Conservation (phyloP, 1,284 basidiomycete genomes). For the Ustilago loliicola region DNA sequence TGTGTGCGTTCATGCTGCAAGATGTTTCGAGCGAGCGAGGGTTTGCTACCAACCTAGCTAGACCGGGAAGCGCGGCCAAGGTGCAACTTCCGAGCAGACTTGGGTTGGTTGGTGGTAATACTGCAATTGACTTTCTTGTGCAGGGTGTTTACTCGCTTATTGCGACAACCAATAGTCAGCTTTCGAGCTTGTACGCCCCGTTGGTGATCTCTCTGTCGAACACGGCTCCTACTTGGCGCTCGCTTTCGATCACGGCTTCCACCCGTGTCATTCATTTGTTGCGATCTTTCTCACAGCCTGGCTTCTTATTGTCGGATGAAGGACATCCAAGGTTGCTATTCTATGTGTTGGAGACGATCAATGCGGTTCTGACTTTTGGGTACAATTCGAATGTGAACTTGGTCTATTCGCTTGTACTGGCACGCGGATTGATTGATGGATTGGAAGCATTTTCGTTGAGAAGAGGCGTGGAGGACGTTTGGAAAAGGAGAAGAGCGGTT, state of each 20-base stretch:
- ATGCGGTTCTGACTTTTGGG: slow-evolving; percentile 77
- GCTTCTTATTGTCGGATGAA: slow-evolving; percentile 91
- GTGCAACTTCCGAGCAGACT: slow-evolving; percentile 40
- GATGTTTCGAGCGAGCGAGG: slow-evolving; percentile 85
- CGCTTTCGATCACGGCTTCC: slow-evolving; percentile 81
- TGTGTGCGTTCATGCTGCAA: slow-evolving; percentile 91
- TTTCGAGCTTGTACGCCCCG: slow-evolving; percentile 77
- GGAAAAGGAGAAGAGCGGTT: slow-evolving; percentile 33
- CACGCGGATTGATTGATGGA: slow-evolving; percentile 85
- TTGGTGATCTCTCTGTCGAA: slow-evolving; percentile 91
- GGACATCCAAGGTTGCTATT: slow-evolving; percentile 91
- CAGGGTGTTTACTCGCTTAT: slow-evolving; percentile 86
- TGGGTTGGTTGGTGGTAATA: slow-evolving; percentile 31
- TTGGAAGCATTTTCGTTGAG: slow-evolving; percentile 89
- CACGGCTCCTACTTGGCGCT: slow-evolving; percentile 84
- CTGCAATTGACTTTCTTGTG: slow-evolving; percentile 50
- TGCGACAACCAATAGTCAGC: slow-evolving; percentile 78
- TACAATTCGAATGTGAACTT: slow-evolving; percentile 84
- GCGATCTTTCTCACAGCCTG: slow-evolving; percentile 86
- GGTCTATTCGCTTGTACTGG: slow-evolving; percentile 84
- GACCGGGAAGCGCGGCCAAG: slow-evolving; percentile 46
- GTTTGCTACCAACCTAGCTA: slow-evolving; percentile 75
- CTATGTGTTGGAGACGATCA: slow-evolving; percentile 93
- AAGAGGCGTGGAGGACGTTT: slow-evolving; percentile 84
- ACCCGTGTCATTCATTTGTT: slow-evolving; percentile 87